Base-by-base conservation (phyloP, 148 eudicot species). In the Persicaria tinctoria region DNA sequence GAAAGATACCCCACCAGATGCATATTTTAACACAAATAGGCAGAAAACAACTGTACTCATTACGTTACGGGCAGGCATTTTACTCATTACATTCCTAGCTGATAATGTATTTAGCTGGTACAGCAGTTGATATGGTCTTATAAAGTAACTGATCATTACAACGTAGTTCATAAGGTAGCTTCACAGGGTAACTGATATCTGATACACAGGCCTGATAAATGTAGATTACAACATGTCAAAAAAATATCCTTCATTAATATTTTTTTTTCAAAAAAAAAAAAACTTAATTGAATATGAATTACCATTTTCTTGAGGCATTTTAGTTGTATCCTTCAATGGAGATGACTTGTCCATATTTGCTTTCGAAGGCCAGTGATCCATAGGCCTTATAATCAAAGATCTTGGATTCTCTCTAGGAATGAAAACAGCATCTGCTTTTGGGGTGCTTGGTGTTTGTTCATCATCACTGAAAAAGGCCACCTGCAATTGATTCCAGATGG, bases 381-480 rank as follows among this genome's bases (percentile, higher is more conserved):
- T 48, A 47, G 99, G 97, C 50, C 90, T 96, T 77, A 95, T 83
- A 3, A 95, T 83, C 76, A 95, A 80, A 69, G 97, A 89, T 90
- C 99, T 85, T 45, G 99, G 99, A 81, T 95, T 92, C 80, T 95
- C 96, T 86, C 99, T 85, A 71, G 97, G 97, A 84, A 92, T 81
- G 74, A 92, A 90, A 78, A 89, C 87, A 74, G 99, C 93, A 76
- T 90, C 97, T 74, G 96, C 96, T 85, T 90, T 92, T 4, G 99
- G 96, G 0, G 92, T 92, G 78, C 87, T 86, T 27, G 94, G 85
- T 63, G 89, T 84, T 81, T 92, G 93, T 77, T 90, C 97, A 78
- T 89, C 98, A 78, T 89, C 96, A 74, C 82, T 85, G 73, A 90
- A 95, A 80, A 95, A 90, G 54, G 97, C 83, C 60, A 92, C 91